Evolutionary conservation across 345 rosid genomes (phyloP), one percentile per base, ranked within the genome.

Genomic region (Eucalyptus pauciflora): DNA sequence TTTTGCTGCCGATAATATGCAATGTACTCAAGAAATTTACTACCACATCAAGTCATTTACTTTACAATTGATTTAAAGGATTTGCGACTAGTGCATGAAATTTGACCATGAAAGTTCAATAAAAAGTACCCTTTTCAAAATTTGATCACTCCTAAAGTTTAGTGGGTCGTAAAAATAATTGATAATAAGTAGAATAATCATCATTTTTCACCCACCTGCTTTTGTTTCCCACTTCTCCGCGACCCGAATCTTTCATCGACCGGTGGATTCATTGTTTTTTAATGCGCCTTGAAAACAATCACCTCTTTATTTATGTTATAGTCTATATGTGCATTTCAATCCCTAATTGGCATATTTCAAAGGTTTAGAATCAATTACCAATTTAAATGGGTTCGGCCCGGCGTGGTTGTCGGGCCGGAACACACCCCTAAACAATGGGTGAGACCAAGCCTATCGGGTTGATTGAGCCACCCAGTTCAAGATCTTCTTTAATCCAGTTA

Each of bases 391-490:
- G 25, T 43, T 33, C 13, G 7, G 25, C 7, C 0, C 0, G 2
- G 45, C 10, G 1, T 4, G 22, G 0, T 69, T 3, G 12, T 69
- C 2, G 0, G 13, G 4, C 13, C 0, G 1, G 6, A 33, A 69
- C 24, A 69, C 80, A 17, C 24, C 12, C 43, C 12, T 9, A 69
- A 8, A 5, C 33, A 14, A 64, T 64, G 5, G 71, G 3, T 1
- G 22, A 33, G 80, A 16, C 13, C 43, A 41, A 4, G 7, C 43
- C 80, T 0, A 3, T 67, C 3, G 4, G 22, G 12, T 2, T 13
- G 12, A 8, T 8, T 31, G 1, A 22, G 22, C 24, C 22, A 13
- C 6, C 1, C 2, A 3, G 2, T 69, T 69, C 2, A 2, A 3
- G 24, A 69, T 16, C 7, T 4, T 69, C 4, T 67, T 69, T 69